Evolutionary conservation across 1,284 basidiomycete species (phyloP).

Genomic region (Phylloboletellus chloephorus): DNA sequence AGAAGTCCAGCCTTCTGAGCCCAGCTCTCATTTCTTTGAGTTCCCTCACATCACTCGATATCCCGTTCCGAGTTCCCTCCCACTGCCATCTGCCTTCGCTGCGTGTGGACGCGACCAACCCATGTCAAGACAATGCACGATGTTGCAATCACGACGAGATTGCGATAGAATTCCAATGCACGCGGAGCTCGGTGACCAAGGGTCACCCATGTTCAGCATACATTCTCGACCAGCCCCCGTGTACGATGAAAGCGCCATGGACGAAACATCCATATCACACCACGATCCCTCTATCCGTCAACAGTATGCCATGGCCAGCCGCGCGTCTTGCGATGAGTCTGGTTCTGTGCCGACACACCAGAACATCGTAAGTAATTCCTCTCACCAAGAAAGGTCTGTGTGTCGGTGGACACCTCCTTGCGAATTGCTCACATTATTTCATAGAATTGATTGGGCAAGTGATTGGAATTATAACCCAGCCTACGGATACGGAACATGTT

Average conservation of each 20-base stretch:
- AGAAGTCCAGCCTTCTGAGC: conserved; percentile 11
- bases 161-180: conserved; percentile 12
- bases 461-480: conserved; percentile 20
- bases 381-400: conserved; percentile 14
- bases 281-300: neutral
- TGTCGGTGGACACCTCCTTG: neutral
- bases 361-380: neutral
- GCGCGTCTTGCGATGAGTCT: conserved; percentile 3
- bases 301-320: conserved; percentile 1
- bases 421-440: conserved; percentile 6
- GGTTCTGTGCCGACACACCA: conserved; percentile 8
- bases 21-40: conserved; percentile 26
- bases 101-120: conserved; percentile 9
- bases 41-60: conserved; percentile 26
- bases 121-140: conserved; percentile 6
- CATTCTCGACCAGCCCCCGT: conserved; percentile 14
- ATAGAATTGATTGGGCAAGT: conserved; percentile 19
- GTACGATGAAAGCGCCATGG: conserved; percentile 7
- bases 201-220: conserved; percentile 9
- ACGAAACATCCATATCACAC: conserved; percentile 8
- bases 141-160: conserved; percentile 11
- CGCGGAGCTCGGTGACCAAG: conserved; percentile 7
- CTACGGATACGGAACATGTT: conserved; percentile 8
- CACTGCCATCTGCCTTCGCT: conserved; percentile 9
- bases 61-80: conserved; percentile 24